Conservation (phyloP, 1,139 yeast species). For the Blastobotrys capitulatus region DNA sequence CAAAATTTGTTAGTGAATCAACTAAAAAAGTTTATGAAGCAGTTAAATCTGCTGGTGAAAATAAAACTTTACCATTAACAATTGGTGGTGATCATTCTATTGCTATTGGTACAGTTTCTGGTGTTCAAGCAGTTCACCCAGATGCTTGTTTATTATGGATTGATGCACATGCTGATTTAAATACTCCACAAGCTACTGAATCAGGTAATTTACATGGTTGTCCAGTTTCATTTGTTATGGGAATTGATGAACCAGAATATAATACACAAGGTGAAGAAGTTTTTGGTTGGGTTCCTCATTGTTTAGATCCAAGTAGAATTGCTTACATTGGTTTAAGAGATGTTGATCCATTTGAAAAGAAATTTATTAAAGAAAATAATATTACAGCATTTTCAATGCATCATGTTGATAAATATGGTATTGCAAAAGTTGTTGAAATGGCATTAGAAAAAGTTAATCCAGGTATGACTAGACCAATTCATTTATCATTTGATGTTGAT, state of each 20-base stretch:
- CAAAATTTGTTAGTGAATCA: slow-evolving; percentile 71
- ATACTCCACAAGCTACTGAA: slow-evolving; percentile 79
- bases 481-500: slow-evolving; percentile 91
- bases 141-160: slow-evolving; percentile 92
- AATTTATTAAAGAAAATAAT: slow-evolving; percentile 60
- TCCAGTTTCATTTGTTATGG: slow-evolving; percentile 87
- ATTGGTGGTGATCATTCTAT: slow-evolving; percentile 97
- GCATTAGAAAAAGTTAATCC: slow-evolving; percentile 80
- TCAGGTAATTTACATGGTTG: slow-evolving; percentile 96
- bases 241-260: slow-evolving; percentile 42
- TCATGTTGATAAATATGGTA: slow-evolving; percentile 91
- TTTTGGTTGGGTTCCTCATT: slow-evolving; percentile 68
- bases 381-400: slow-evolving; percentile 93
- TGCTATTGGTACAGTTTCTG: slow-evolving; percentile 90
- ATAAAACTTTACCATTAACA: slow-evolving; percentile 66
- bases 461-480: slow-evolving; percentile 67
- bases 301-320: slow-evolving; percentile 61
- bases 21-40: slow-evolving; percentile 59
- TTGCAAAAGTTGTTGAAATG: slow-evolving; percentile 86
- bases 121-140: slow-evolving; percentile 72
- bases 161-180: slow-evolving; percentile 97
- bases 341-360: slow-evolving; percentile 81
- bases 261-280: slow-evolving; percentile 35
- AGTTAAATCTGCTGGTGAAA: slow-evolving; percentile 48
- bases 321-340: slow-evolving; percentile 95